Percentiles rank a stretch among this genome's conserved stretches.
phyloP scores from a whole-genome alignment of 2,329 filamentous ascomycete genomes.

The Colletotrichum plurivorum region DNA sequence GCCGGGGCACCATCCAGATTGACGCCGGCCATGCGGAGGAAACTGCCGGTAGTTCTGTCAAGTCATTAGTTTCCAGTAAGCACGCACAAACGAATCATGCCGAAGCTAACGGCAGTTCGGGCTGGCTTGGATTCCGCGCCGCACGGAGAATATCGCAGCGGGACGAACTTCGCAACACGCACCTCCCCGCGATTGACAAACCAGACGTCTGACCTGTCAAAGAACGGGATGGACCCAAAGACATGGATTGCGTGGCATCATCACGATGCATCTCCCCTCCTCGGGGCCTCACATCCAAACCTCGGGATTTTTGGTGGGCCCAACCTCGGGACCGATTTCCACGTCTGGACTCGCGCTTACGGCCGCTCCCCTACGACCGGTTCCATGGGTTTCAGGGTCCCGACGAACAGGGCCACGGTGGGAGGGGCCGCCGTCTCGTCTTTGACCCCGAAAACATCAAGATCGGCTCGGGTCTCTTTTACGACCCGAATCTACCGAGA shows the following conservation, averaged over 20 bases:
- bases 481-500: slow-evolving; percentile 10
- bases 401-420: neutral
- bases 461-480: slow-evolving; percentile 18
- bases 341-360: neutral
- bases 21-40: too few species aligned
- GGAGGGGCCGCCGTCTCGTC: neutral
- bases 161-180: slow-evolving; percentile 7
- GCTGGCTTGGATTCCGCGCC: neutral
- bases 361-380: neutral
- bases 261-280: neutral
- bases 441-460: neutral
- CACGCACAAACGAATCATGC: neutral
- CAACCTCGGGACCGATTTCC: slow-evolving; percentile 23
- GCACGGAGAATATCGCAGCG: neutral
- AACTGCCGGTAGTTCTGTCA: too few species aligned
- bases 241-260: neutral
- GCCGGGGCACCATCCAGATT: too few species aligned
- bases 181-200: neutral
- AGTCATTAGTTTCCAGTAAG: too few species aligned
- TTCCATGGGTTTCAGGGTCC: neutral
- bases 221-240: neutral
- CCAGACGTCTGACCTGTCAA: neutral
- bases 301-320: slow-evolving; percentile 12
- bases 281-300: neutral
- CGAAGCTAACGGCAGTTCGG: neutral